These are phyloP conservation scores for Micractinium conductrix DNA, from an alignment of 139 green algal species.

Conservation along the genomic window DNA sequence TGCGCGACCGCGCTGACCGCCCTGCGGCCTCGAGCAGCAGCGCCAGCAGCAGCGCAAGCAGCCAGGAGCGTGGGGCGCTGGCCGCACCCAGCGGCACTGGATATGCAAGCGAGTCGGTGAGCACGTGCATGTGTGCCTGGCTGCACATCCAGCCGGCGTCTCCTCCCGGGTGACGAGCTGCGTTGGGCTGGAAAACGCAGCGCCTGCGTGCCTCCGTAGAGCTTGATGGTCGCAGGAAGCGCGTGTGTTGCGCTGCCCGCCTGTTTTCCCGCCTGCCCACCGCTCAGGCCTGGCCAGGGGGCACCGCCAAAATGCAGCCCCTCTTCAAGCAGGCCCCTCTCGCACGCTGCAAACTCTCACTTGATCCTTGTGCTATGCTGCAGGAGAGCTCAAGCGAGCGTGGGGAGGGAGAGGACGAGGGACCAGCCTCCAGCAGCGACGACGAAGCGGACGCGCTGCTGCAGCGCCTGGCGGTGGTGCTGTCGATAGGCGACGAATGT, in stretches of 20 bases:
- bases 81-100: neutral
- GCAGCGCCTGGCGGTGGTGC: neutral
- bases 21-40: neutral
- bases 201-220: neutral
- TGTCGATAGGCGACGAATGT: slow-evolving; percentile 5
- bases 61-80: neutral
- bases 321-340: too few relatives aligned
- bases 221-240: neutral
- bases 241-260: too few relatives aligned
- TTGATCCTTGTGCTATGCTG: neutral
- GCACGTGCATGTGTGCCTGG: too few relatives aligned
- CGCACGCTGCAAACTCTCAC: too few relatives aligned
- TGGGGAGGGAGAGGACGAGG: neutral
- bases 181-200: too few relatives aligned
- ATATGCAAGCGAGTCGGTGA: neutral
- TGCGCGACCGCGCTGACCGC: neutral
- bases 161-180: too few relatives aligned
- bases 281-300: too few relatives aligned
- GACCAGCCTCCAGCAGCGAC: neutral
- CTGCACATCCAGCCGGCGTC: too few relatives aligned
- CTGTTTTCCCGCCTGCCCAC: too few relatives aligned
- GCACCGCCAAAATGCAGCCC: too few relatives aligned
- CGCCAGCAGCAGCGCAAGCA: neutral
- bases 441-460: neutral
- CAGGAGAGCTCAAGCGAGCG: too few relatives aligned